Conservation (phyloP, 257 asterid genomes). For the Plantago ovata region DNA sequence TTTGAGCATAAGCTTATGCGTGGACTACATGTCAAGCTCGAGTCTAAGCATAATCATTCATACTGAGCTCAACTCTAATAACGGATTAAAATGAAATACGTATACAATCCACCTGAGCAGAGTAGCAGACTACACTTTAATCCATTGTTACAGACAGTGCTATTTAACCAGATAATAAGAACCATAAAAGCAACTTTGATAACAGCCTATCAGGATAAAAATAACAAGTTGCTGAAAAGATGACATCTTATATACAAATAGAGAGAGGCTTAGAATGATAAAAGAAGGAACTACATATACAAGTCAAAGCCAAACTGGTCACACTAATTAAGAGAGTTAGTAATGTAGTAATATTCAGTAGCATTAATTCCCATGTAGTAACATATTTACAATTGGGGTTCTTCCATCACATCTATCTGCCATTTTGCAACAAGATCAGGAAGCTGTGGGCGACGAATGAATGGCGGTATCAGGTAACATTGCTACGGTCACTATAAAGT, state of each 20-base stretch:
- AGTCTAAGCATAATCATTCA: too few species aligned
- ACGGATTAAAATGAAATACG: too few species aligned
- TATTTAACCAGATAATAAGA: conserved; percentile 3
- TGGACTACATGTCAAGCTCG: too few species aligned
- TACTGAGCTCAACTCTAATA: too few species aligned
- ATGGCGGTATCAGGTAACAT: conserved; percentile 79
- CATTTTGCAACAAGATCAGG: conserved; percentile 75
- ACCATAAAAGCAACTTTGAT: background rate
- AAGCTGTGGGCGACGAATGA: conserved; percentile 70
- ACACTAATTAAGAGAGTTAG: conserved; percentile 9
- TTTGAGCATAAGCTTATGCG: too few species aligned
- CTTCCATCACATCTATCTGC: conserved; percentile 87
- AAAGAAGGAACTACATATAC: conserved; percentile 3
- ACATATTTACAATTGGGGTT: conserved; percentile 47
- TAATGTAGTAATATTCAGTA: conserved; percentile 11
- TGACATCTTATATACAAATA: conserved; percentile 2
- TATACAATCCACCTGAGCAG: too few species aligned
- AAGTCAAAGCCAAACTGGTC: background rate
- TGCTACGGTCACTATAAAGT: conserved; percentile 83
- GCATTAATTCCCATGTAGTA: conserved; percentile 16
- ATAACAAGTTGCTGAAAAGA: background rate
- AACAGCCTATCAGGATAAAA: conserved; percentile 3
- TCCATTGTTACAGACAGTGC: too few species aligned
- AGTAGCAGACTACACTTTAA: too few species aligned
- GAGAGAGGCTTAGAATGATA: background rate